Base-by-base conservation (phyloP, 768 basidiomycete genomes). In the Cyclocybe cylindracea region DNA sequence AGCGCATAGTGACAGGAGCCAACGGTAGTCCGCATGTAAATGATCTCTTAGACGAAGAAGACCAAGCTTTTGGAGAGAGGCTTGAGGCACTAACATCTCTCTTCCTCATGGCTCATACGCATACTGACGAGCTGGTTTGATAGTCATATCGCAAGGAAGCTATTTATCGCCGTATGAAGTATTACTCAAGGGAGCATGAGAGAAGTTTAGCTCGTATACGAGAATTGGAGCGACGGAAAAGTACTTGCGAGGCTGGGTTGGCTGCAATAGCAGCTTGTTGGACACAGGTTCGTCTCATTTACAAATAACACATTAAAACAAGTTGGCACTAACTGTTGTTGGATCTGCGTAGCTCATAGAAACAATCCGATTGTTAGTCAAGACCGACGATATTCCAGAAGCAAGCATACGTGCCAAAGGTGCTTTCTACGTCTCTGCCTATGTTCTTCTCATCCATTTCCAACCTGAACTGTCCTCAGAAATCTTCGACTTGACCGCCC, bases 91-190 rank as follows among this genome's bases (percentile, higher is more conserved):
- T 43, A 50, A 33, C 40, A 38, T 35, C 47, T 38, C 38, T 24
- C 31, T 10, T 19, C 32, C 44, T 53, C 44, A 39, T 58, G 46
- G 24, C 24, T 24, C 48, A 60, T 50, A 57, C 46, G 44, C 46
- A 35, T 53, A 51, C 50, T 49, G 35, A 41, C 37, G 8, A 48
- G n/a, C 18, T 45, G 9, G 16, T 42, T 29, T 52, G 57, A 19
- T 57, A 93, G 91, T 73, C 80, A n/a, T 93, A 91, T 67, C 83
- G 88, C 55, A 93, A 94, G 68, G 89, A 91, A 60, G 91, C 91
- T 39, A 85, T 94, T 44, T 93, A 84, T 68, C 79, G 91, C 37
- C 77, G 89, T 52, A 92, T 94, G 90, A 84, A 77, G 61, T 83
- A 91, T 61, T 92, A 93, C 67, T 82, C 84, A 49, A 80, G 88